Conservation (phyloP, 2,329 filamentous ascomycete genomes). For the Fusarium sororula region DNA sequence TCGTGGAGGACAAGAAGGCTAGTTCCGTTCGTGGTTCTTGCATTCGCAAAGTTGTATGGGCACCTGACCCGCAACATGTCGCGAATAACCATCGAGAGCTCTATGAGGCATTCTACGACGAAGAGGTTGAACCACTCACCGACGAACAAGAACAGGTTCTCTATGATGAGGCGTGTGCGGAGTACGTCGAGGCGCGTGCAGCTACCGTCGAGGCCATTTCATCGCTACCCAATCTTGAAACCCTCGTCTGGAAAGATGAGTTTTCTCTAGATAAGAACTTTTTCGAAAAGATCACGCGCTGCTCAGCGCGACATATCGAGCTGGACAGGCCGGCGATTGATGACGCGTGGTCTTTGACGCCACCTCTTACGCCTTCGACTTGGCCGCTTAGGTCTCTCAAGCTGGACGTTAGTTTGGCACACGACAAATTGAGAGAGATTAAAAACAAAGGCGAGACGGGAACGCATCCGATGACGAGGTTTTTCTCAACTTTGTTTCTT, state of each 20-base stretch:
- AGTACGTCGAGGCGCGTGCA: not conserved
- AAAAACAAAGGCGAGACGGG: not conserved
- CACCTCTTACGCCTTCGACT: not conserved
- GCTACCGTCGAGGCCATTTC: not conserved
- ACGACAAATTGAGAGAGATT: fast-evolving
- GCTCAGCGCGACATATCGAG: not conserved
- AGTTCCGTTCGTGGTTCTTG: no score
- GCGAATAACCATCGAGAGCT: not conserved
- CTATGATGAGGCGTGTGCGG: not conserved
- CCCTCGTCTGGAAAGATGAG: not conserved
- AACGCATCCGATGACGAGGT: not conserved
- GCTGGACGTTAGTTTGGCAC: not conserved
- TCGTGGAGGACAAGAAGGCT: not conserved
- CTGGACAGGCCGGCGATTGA: not conserved
- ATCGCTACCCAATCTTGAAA: conserved; percentile 17
- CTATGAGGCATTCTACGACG: not conserved
- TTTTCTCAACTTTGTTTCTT: conserved; percentile 7
- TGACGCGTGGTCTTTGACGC: not conserved
- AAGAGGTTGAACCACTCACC: not conserved
- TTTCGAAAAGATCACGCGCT: not conserved
- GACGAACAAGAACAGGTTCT: not conserved
- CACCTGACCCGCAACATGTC: not conserved
- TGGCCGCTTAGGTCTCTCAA: conserved; percentile 1
- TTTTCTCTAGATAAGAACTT: not conserved
- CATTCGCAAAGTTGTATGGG: not conserved